Conservation (phyloP, 2,329 filamentous ascomycete species). For the Claviceps sorghi region DNA sequence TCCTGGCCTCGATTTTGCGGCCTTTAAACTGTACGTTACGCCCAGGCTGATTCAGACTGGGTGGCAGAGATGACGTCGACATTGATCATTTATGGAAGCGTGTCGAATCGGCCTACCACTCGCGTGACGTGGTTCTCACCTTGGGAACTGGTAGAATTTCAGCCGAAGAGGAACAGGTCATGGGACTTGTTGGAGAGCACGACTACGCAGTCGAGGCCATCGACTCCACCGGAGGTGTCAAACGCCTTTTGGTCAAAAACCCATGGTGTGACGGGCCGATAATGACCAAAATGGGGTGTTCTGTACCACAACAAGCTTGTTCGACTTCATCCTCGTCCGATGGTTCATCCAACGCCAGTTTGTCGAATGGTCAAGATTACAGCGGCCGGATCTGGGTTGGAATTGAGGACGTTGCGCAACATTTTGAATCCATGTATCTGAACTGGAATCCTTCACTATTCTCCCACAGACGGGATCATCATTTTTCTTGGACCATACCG, state of each 20-base stretch:
- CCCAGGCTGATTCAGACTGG: not conserved
- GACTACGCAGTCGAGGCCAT: slow-evolving; percentile 87
- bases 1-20: not conserved
- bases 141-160: slow-evolving; percentile 79
- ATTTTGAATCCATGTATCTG: slow-evolving; percentile 91
- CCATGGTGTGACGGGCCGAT: slow-evolving; percentile 78
- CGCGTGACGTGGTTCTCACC: slow-evolving; percentile 73
- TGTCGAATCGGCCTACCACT: slow-evolving; percentile 57
- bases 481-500: slow-evolving; percentile 67
- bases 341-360: not conserved
- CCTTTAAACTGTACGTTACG: not conserved
- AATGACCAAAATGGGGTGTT: slow-evolving; percentile 31
- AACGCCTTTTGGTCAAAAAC: slow-evolving; percentile 77
- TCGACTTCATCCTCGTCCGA: slow-evolving; percentile 5
- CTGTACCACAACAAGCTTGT: slow-evolving; percentile 1
- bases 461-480: slow-evolving; percentile 66
- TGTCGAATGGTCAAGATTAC: not conserved
- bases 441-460: slow-evolving; percentile 95
- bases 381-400: slow-evolving; percentile 89
- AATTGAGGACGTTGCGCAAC: slow-evolving; percentile 71
- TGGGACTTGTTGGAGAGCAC: slow-evolving; percentile 79
- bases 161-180: slow-evolving; percentile 56
- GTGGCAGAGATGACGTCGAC: slow-evolving; percentile 57
- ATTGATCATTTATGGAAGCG: slow-evolving; percentile 64
- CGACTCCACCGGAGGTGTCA: slow-evolving; percentile 43